Evolutionary conservation across 225 moss, liverwort and hornwort species (phyloP), one percentile per base, ranked within the genome.

Genomic region (Pseudisothecium myosuroides): DNA sequence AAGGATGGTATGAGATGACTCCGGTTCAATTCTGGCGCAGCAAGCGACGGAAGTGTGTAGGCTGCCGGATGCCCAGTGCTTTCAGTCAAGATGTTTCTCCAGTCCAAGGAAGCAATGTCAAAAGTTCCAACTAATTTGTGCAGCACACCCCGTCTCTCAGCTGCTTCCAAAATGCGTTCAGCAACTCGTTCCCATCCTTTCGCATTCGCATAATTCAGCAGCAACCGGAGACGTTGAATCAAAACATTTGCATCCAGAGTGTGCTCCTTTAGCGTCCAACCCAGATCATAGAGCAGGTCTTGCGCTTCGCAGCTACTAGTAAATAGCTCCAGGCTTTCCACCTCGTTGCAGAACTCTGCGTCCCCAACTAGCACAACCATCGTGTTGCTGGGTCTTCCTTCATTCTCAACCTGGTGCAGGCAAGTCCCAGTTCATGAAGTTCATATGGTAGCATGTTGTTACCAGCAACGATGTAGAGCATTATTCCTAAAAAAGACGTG

Each of bases 301-400:
- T 94, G 94, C 41, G 92, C 90, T 94, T 93, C 89, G 86, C 96
- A 92, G 87, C 94, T 88, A 88, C 91, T 92, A 49, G 89, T 86
- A 83, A 90, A 95, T 63, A 93, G 84, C 87, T 94, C 95, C 88
- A 95, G 87, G 86, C 89, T 91, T 80, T 93, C 93, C 63, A 98
- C 89, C 92, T 97, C 98, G 79, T 96, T 93, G 80, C 95, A 96
- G 54, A 98, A 92, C 75, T 94, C 89, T 90, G 90, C 93, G 66
- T 98, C 97, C 67, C 92, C 96, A 55, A 96, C 93, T 34, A 98
- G 93, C 66, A 96, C 88, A 83, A 95, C 96, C 90, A 97, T 93
- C 18, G 89, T 93, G 87, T 96, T 97, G 93, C 98, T 98, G 41
- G 93, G 89, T 77, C 95, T 94, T 80, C 93, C 91, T 82, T 93